A percentile compares a stretch with the other conserved stretches of the same genome.
phyloP scores from a whole-genome alignment of 2,329 filamentous ascomycete species.

The Pseudocercospora macadamiae region DNA sequence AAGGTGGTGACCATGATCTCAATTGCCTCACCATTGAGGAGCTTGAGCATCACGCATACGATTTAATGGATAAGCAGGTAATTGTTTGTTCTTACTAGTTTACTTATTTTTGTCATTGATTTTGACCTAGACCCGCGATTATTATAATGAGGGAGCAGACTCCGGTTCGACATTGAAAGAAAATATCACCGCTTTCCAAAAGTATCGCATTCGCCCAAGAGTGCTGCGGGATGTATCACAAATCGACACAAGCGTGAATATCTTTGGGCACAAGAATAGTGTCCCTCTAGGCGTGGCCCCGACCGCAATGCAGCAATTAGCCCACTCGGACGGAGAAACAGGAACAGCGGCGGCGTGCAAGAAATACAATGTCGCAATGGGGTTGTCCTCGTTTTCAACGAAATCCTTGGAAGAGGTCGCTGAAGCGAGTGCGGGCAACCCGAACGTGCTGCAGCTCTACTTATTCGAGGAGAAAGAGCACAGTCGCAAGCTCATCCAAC shows the following conservation, averaged over 20 bases:
- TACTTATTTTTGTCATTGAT: too few species aligned
- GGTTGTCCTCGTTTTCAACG: constrained; percentile 54
- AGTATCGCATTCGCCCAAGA: constrained; percentile 47
- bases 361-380: constrained; percentile 51
- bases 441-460: constrained; percentile 59
- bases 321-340: constrained; percentile 56
- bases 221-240: constrained; percentile 45
- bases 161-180: constrained; percentile 46
- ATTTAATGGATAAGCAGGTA: constrained; percentile 45
- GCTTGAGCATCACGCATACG: constrained; percentile 43
- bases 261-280: constrained; percentile 50
- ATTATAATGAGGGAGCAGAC: constrained; percentile 45
- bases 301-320: constrained; percentile 57
- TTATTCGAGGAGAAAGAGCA: constrained; percentile 56
- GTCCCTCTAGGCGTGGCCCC: constrained; percentile 60
- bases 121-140: constrained; percentile 43
- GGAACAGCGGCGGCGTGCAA: constrained; percentile 55
- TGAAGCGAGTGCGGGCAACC: constrained; percentile 45
- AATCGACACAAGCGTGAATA: constrained; percentile 46
- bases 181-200: constrained; percentile 57
- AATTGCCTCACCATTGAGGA: constrained; percentile 49
- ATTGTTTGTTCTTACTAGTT: too few species aligned
- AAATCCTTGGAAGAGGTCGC: constrained; percentile 56
- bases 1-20: constrained; percentile 36
- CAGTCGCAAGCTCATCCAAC: constrained; percentile 46